Conservation (phyloP, 257 asterid genomes). For the Eucommia ulmoides region DNA sequence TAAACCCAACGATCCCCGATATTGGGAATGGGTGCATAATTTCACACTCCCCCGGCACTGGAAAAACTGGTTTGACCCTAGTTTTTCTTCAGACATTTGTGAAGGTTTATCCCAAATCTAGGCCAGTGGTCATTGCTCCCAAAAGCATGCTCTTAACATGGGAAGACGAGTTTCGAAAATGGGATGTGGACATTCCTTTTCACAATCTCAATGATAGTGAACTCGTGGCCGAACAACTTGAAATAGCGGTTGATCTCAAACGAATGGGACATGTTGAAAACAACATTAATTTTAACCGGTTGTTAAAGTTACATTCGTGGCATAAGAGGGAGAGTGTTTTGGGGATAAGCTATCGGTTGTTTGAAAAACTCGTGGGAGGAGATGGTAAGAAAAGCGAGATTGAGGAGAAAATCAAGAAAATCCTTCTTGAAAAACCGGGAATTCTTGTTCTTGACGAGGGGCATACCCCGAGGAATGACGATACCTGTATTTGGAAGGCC, state of each 20-base stretch:
- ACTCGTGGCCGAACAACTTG: conserved; percentile 22
- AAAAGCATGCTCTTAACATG: conserved; percentile 59
- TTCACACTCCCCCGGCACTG: conserved; percentile 89
- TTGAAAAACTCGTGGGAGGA: conserved; percentile 35
- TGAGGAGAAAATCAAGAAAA: conserved; percentile 17
- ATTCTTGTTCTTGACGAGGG: conserved; percentile 72
- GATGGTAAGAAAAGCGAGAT: conserved; percentile 3
- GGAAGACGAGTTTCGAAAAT: conserved; percentile 51
- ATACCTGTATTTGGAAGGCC: conserved; percentile 45
- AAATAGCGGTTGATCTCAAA: conserved; percentile 5
- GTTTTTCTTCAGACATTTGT: conserved; percentile 53
- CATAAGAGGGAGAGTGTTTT: conserved; percentile 32
- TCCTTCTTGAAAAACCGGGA: conserved; percentile 47
- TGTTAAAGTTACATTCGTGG: conserved; percentile 48
- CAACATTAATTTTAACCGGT: conserved; percentile 12
- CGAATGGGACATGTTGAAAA: conserved; percentile 5
- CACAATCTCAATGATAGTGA: conserved; percentile 44
- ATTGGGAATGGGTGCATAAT: conserved; percentile 68
- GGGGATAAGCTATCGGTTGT: conserved; percentile 44
- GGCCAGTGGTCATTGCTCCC: conserved; percentile 68
- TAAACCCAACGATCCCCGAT: conserved; percentile 10
- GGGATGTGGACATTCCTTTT: conserved; percentile 37
- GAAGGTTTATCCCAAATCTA: conserved; percentile 40
- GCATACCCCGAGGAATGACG: conserved; percentile 60
- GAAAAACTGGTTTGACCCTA: conserved; percentile 58